Percentiles rank a stretch among this genome's conserved stretches.
phyloP scores from a whole-genome alignment of 1,284 basidiomycete genomes.

The Coniferiporia sulphurascens region DNA sequence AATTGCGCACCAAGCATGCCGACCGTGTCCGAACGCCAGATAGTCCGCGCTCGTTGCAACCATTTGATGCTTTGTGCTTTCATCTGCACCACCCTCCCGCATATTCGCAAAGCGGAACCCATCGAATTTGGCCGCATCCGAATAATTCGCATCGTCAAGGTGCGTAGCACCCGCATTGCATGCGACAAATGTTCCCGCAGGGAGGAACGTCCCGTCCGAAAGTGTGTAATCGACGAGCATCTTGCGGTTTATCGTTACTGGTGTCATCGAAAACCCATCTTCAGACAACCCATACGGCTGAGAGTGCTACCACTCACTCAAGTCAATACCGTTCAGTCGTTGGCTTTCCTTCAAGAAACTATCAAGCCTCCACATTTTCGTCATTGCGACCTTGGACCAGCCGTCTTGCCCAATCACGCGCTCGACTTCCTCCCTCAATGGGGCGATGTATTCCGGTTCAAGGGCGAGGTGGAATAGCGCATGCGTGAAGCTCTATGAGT shows the following conservation, averaged over 20 bases:
- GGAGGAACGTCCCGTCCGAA: conserved; percentile 38
- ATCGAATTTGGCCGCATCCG: conserved; percentile 27
- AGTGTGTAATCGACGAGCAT: conserved; percentile 35
- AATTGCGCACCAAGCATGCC: conserved; percentile 27
- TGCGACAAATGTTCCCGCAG: conserved; percentile 31
- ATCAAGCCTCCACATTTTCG: conserved; percentile 41
- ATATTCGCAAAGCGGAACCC: conserved; percentile 36
- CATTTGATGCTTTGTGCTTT: conserved; percentile 21
- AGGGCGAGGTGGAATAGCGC: conserved; percentile 34
- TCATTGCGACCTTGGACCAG: conserved; percentile 40
- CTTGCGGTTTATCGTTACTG: conserved; percentile 31
- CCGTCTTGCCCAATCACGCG: conserved; percentile 34
- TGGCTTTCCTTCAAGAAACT: conserved; percentile 44
- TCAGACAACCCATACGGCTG: too few relatives aligned
- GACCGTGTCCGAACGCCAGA: conserved; percentile 29
- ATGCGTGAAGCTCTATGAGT: conserved; percentile 31
- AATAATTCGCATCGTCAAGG: conserved; percentile 25
- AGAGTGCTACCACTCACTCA: background rate
- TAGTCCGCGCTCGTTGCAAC: conserved; percentile 25
- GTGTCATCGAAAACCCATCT: background rate
- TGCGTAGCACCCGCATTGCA: conserved; percentile 26
- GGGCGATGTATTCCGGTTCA: conserved; percentile 33
- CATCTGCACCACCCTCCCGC: conserved; percentile 24
- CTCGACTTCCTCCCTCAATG: conserved; percentile 42
- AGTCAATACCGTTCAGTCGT: conserved; percentile 27